Percentiles rank a stretch among this genome's conserved stretches.
Conservation (phyloP, 2,329 filamentous ascomycete genomes). For the Macrophomina phaseolina region DNA sequence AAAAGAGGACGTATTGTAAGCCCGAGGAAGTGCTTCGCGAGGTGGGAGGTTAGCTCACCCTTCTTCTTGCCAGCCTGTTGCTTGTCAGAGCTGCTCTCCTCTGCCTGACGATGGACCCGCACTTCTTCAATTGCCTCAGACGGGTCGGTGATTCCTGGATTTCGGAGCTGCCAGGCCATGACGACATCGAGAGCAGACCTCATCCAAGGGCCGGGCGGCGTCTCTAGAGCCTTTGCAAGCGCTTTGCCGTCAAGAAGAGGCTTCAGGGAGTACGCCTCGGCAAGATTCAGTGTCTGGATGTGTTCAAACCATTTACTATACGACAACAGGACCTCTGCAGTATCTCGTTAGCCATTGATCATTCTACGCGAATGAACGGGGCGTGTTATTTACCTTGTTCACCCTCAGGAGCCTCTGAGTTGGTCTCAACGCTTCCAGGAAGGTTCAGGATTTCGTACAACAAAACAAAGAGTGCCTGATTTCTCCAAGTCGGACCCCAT, state of each 20-base stretch:
- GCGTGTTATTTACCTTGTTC: slow-evolving; percentile 49
- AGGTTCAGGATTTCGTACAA: slow-evolving; percentile 63
- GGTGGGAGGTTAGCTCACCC: slow-evolving; percentile 57
- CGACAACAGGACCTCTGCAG: slow-evolving; percentile 52
- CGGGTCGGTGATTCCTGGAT: slow-evolving; percentile 70
- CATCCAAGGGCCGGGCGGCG: slow-evolving; percentile 83
- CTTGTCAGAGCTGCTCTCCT: slow-evolving; percentile 31
- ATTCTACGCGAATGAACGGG: background rate
- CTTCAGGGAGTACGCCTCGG: slow-evolving; percentile 56
- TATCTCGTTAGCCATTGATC: background rate
- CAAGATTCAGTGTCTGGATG: slow-evolving; percentile 57
- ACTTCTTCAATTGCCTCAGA: slow-evolving; percentile 53
- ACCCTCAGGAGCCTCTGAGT: slow-evolving; percentile 44
- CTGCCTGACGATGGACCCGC: slow-evolving; percentile 32
- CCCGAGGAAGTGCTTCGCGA: slow-evolving; percentile 63
- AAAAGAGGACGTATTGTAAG: slow-evolving; percentile 72
- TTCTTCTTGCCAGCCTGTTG: slow-evolving; percentile 35
- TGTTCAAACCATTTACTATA: slow-evolving; percentile 62
- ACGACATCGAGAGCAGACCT: slow-evolving; percentile 77
- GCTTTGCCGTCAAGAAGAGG: slow-evolving; percentile 73
- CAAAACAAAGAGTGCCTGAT: slow-evolving; percentile 72
- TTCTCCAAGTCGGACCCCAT: slow-evolving; percentile 76
- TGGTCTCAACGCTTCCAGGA: slow-evolving; percentile 49
- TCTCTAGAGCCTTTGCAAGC: slow-evolving; percentile 69
- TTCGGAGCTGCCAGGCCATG: slow-evolving; percentile 85